phyloP scores from a whole-genome alignment of 805 yeast genomes.

The Candida tammaniensis region DNA sequence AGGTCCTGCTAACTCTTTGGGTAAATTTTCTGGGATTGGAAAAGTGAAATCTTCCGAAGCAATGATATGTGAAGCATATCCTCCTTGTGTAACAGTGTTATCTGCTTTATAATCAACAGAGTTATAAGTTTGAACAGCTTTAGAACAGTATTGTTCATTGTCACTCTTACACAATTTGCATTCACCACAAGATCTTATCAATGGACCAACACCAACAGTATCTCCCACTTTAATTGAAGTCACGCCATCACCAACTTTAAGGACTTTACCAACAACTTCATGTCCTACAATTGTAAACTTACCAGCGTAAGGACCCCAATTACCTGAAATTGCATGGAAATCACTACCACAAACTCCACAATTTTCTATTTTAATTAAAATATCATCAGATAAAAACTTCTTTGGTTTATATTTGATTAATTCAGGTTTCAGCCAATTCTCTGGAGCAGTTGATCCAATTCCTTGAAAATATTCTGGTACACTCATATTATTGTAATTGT shows the following conservation, averaged over 20 bases:
- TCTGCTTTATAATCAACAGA: slow-evolving; percentile 31
- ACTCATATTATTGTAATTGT: too few species aligned
- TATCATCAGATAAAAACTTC: slow-evolving; percentile 8
- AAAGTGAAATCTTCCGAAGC: slow-evolving; percentile 44
- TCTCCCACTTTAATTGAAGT: slow-evolving; percentile 58
- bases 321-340: slow-evolving; percentile 49
- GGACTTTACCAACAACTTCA: slow-evolving; percentile 62
- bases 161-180: slow-evolving; percentile 52
- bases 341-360: slow-evolving; percentile 69
- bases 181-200: slow-evolving; percentile 54
- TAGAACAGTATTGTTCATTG: slow-evolving; percentile 50
- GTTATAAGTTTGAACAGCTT: slow-evolving; percentile 51
- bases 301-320: slow-evolving; percentile 40
- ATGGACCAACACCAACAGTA: slow-evolving; percentile 81
- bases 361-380: slow-evolving; percentile 15
- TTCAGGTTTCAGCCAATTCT: slow-evolving; percentile 6
- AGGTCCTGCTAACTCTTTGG: slow-evolving; percentile 47
- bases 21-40: slow-evolving; percentile 47
- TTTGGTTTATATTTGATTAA: slow-evolving; percentile 9
- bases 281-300: slow-evolving; percentile 55
- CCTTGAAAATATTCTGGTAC: slow-evolving; percentile 9
- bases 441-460: slow-evolving; percentile 4
- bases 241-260: slow-evolving; percentile 58
- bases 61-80: slow-evolving; percentile 49
- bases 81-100: slow-evolving; percentile 40